Evolutionary conservation across 2,329 filamentous ascomycete species (phyloP), one percentile per base, ranked within the genome.

Genomic region (Neophaeococcomyces aloes): DNA sequence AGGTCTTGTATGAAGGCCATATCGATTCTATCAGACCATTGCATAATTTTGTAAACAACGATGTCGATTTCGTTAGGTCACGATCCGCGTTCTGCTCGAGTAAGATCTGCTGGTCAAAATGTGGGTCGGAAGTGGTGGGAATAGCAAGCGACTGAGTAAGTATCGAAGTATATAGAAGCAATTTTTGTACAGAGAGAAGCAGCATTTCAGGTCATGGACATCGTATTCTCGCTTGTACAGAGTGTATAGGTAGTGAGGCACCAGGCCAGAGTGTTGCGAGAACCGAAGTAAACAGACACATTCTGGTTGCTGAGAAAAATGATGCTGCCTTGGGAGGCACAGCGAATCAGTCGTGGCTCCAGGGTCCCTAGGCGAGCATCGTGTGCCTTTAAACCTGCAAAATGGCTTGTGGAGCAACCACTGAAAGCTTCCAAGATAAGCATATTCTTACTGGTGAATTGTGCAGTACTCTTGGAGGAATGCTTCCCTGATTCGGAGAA

Each of bases 1-100:
- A 21, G 3, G 13, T 38, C 34, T 44, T 44, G 23, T 38, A 44
- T 14, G 30, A 15, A 23, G 42, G 33, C 42, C 42, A 44, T 18
- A 38, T 38, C 11, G 13, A 25, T 27, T 38, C 42, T 15, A 44
- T 44, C 6, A 44, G 13, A 17, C 25, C 27, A 14, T 23, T 31
- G 25, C 33, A 44, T 32, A 44, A 3, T 17, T 25, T 8, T 13
- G 23, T 44, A 34, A 34, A 13, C 15, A 44, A 15, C 14, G 30
- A 38, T 29, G 34, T 32, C 14, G 7, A 11, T 10, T 14, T 43
- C 31, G 14, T 29, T 15, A 7, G 29, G 11, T 18, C 27, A 13
- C 8, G 31, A 14, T 11, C 17, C 8, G 11, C n/a, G 35, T 38
- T 18, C n/a, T 19, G 23, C 4, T 10, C 7, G n/a, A 40, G 38